These are phyloP conservation scores for Dendrobium catenatum DNA, from an alignment of 106 monocot genomes.

Conservation along the genomic window DNA sequence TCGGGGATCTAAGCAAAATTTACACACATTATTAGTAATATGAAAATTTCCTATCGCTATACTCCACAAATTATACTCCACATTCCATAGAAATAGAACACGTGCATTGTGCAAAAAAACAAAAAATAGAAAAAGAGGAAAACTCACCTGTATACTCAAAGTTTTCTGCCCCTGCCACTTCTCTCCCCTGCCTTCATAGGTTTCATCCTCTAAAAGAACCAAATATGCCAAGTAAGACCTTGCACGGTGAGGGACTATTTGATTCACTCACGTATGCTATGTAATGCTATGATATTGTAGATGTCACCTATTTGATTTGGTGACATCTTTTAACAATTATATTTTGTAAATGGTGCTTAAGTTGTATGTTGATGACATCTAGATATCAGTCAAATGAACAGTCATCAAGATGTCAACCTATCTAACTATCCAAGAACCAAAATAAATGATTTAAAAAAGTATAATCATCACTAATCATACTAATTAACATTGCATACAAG, in stretches of 20 bases:
- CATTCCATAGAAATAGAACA: not conserved
- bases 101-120: no score
- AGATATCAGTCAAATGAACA: not conserved
- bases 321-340: not conserved
- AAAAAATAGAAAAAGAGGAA: not conserved
- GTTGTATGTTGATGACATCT: not conserved
- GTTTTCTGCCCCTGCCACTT: not conserved
- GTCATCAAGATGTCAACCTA: not conserved
- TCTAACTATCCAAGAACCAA: not conserved
- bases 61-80: not conserved
- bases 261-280: not conserved
- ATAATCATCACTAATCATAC: not conserved
- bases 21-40: not conserved
- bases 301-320: not conserved
- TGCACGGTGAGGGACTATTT: not conserved
- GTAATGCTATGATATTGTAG: not conserved
- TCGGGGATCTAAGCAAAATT: slow-evolving; percentile 65
- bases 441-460: not conserved
- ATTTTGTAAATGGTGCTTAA: not conserved
- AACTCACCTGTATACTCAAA: not conserved
- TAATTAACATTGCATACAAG: not conserved
- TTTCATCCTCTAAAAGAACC: not conserved
- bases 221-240: not conserved
- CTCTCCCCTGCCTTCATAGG: not conserved
- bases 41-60: no score